phyloP scores from a whole-genome alignment of 352 stramenopile genomes.

The Globisporangium camurandrum region DNA sequence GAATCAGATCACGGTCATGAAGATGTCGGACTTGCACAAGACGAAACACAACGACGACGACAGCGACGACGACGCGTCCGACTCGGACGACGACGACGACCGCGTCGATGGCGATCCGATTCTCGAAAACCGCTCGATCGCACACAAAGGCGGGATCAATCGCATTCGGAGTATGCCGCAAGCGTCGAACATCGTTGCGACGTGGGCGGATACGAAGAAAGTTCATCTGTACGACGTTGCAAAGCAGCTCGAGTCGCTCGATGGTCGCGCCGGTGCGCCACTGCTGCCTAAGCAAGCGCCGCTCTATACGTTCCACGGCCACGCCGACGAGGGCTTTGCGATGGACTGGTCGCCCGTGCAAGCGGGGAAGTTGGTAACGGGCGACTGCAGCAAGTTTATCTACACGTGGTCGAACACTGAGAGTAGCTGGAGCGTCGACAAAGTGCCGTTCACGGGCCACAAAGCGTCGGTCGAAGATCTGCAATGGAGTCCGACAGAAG shows the following conservation, averaged over 20 bases:
- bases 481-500: constrained; percentile 97
- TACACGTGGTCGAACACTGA: constrained; percentile 90
- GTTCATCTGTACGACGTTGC: constrained; percentile 96
- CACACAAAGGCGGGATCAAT: constrained; percentile 95
- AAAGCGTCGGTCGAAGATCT: constrained; percentile 95
- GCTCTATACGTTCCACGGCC: constrained; percentile 93
- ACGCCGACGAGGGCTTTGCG: constrained; percentile 96
- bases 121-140: constrained; percentile 93
- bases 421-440: constrained; percentile 79
- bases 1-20: constrained; percentile 98
- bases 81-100: constrained; percentile 85
- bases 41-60: constrained; percentile 83
- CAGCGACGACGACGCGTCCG: constrained; percentile 67
- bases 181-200: constrained; percentile 94
- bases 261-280: constrained; percentile 60
- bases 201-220: constrained; percentile 93
- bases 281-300: constrained; percentile 49
- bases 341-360: constrained; percentile 96
- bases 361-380: constrained; percentile 89
- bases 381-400: constrained; percentile 96
- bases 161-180: constrained; percentile 94
- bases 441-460: constrained; percentile 88
- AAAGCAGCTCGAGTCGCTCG: constrained; percentile 83
- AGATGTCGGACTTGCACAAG: constrained; percentile 95
- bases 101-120: constrained; percentile 94